A percentile compares a stretch with the other conserved stretches of the same genome.
These are phyloP conservation scores for Dryas drummondii DNA, from an alignment of 306 rosid genomes.

Conservation along the genomic window DNA sequence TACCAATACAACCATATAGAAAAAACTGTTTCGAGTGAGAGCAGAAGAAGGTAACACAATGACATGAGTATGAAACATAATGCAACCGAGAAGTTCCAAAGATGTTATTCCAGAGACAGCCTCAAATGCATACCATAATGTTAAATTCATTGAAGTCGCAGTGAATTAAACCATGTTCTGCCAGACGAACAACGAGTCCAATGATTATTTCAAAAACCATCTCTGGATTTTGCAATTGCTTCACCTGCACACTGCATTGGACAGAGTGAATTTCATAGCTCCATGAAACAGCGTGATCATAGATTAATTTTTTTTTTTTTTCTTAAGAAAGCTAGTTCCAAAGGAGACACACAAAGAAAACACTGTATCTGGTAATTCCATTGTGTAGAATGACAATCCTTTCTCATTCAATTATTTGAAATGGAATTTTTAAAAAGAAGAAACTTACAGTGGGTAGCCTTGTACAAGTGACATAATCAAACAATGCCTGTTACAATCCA, in stretches of 20 bases:
- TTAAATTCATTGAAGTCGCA: constrained; percentile 95
- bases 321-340: not conserved
- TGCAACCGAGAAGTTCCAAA: not conserved
- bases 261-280: constrained; percentile 13
- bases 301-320: not conserved
- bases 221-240: constrained; percentile 79
- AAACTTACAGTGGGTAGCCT: too few relatives aligned
- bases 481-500: too few relatives aligned
- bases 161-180: constrained; percentile 93
- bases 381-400: not conserved
- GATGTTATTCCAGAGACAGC: not conserved
- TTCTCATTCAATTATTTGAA: too few relatives aligned
- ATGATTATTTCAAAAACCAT: constrained; percentile 73
- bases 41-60: not conserved
- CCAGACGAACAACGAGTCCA: constrained; percentile 71
- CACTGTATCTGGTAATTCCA: not conserved
- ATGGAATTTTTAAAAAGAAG: too few relatives aligned
- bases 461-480: too few relatives aligned
- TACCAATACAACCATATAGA: not conserved
- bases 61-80: not conserved
- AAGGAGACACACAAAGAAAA: not conserved
- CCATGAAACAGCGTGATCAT: not conserved
- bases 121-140: constrained; percentile 65
- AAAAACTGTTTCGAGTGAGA: not conserved
- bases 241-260: constrained; percentile 76